Conservation (phyloP, 2,329 filamentous ascomycete species). For the Pseudocercospora cruenta region DNA sequence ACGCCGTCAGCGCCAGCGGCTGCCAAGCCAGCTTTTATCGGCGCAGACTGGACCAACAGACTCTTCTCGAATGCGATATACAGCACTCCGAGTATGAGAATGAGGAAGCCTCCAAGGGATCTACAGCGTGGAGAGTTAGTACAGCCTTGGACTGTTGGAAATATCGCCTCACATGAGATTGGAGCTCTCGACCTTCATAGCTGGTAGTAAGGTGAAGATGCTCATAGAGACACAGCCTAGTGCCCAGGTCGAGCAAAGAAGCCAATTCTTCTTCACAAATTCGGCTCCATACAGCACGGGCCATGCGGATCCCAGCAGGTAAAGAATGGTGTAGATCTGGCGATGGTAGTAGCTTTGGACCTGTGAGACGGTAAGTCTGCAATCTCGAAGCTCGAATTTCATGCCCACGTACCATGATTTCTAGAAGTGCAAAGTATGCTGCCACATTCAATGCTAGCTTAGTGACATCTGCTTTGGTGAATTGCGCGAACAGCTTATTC, state of each 20-base stretch:
- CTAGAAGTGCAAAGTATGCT: slow-evolving; percentile 73
- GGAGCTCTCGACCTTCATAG: slow-evolving; percentile 79
- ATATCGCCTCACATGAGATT: slow-evolving; percentile 66
- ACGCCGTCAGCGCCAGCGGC: slow-evolving; percentile 46
- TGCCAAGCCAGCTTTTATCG: slow-evolving; percentile 36
- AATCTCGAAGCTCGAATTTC: neutral
- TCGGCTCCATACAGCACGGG: slow-evolving; percentile 71
- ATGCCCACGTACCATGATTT: slow-evolving; percentile 63
- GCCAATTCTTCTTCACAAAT: slow-evolving; percentile 70
- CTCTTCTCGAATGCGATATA: slow-evolving; percentile 81
- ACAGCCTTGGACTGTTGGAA: neutral
- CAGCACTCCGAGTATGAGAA: slow-evolving; percentile 73
- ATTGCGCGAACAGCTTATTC: slow-evolving; percentile 69
- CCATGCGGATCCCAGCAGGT: slow-evolving; percentile 76
- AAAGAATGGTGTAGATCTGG: slow-evolving; percentile 82
- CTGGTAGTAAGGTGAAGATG: slow-evolving; percentile 84
- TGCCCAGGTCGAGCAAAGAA: slow-evolving; percentile 72
- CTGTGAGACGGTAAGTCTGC: slow-evolving; percentile 48
- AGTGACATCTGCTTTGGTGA: slow-evolving; percentile 60
- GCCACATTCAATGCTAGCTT: slow-evolving; percentile 66
- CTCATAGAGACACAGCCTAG: slow-evolving; percentile 82
- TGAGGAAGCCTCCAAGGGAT: slow-evolving; percentile 73
- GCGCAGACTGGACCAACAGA: slow-evolving; percentile 51
- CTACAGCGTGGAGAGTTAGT: slow-evolving; percentile 47
- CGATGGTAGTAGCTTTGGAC: slow-evolving; percentile 91